Percentiles rank a stretch among this genome's conserved stretches.
Conservation (phyloP, 352 stramenopile species). For the Thalassiosira mediterranea region DNA sequence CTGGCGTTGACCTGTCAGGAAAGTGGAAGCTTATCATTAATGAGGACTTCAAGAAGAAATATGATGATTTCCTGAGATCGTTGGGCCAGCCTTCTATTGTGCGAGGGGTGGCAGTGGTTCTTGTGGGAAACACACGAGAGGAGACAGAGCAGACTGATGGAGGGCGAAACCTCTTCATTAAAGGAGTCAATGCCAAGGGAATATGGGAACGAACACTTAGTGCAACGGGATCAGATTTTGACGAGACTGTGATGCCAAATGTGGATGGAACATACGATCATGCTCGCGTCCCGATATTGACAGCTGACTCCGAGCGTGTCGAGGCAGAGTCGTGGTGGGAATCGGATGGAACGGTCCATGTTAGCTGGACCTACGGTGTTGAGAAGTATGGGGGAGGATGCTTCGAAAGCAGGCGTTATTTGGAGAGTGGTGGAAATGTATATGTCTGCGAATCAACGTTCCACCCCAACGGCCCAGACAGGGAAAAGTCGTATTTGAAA, state of each 20-base stretch:
- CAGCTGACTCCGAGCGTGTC: constrained; percentile 75
- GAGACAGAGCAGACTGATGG: constrained; percentile 68
- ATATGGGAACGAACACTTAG: constrained; percentile 76
- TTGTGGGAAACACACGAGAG: constrained; percentile 73
- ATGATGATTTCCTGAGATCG: constrained; percentile 73
- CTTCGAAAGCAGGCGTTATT: constrained; percentile 65
- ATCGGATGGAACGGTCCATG: constrained; percentile 62
- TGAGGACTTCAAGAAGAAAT: constrained; percentile 78
- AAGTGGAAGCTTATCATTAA: constrained; percentile 77
- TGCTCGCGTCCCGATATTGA: constrained; percentile 52
- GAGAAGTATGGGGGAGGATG: constrained; percentile 59
- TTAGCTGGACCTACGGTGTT: constrained; percentile 66
- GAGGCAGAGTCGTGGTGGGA: constrained; percentile 79
- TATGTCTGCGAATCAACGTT: constrained; percentile 68
- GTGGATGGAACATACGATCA: constrained; percentile 51
- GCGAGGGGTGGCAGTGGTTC: constrained; percentile 58
- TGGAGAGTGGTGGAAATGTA: constrained; percentile 58
- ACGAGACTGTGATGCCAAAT: constrained; percentile 29
- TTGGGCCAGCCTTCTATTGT: constrained; percentile 73
- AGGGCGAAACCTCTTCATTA: constrained; percentile 65
- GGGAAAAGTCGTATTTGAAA: constrained; percentile 34
- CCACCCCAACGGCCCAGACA: constrained; percentile 48
- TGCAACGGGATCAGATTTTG: constrained; percentile 59
- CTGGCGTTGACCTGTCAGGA: constrained; percentile 69
- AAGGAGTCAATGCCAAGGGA: constrained; percentile 74